Evolutionary conservation across 2,329 filamentous ascomycete species (phyloP), one percentile per base, ranked within the genome.

Genomic region (Amauroascus niger): DNA sequence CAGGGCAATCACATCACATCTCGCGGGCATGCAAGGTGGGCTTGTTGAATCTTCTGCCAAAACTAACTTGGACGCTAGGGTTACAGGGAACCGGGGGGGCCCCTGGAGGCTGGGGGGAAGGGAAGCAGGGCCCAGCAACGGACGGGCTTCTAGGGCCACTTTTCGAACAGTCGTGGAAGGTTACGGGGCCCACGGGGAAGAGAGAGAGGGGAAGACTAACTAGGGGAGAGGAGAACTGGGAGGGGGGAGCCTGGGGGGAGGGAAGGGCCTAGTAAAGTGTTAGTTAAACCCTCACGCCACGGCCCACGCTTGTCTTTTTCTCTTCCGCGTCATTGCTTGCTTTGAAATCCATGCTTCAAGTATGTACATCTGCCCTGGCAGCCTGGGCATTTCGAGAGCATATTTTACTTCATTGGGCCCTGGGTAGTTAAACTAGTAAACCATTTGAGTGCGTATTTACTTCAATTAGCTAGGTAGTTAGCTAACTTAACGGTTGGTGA

Each of bases 161-260:
- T 43, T 33, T 51, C 49, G 49, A 51, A 51, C 49, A 51, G 37
- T 43, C 43, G 20, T 43, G 11, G 40, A 51, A 51, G 46, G 46
- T 49, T 49, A 49, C 28, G 33, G 33, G n/a, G 14, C 32, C 46
- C 46, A 49, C 22, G 33, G 33, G 26, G 11, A 11, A 33, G 32
- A 37, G 18, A 18, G 26, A n/a, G n/a, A n/a, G n/a, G n/a, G n/a
- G n/a, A n/a, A n/a, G n/a, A n/a, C n/a, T n/a, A n/a, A n/a, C n/a
- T n/a, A n/a, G n/a, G n/a, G n/a, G n/a, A n/a, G n/a, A n/a, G n/a
- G n/a, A n/a, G n/a, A n/a, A n/a, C n/a, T n/a, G n/a, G n/a, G n/a
- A n/a, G n/a, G n/a, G n/a, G n/a, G n/a, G n/a, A n/a, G n/a, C n/a
- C n/a, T n/a, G n/a, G n/a, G n/a, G n/a, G n/a, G n/a, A n/a, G n/a